A percentile compares a stretch with the other conserved stretches of the same genome.
phyloP scores from a whole-genome alignment of 345 rosid genomes.

The Corymbia maculata region DNA sequence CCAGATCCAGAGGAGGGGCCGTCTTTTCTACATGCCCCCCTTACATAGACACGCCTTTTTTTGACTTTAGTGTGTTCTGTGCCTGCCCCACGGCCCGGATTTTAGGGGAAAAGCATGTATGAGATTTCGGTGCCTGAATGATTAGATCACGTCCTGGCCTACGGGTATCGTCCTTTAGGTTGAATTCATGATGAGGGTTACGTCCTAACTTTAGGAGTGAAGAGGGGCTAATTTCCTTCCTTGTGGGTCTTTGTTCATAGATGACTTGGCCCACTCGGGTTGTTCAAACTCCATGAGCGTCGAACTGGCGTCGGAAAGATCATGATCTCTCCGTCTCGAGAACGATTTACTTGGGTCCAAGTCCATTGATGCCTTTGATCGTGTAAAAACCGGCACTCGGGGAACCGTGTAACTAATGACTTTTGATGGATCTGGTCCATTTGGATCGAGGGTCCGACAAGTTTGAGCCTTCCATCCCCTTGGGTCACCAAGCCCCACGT shows the following conservation, averaged over 20 bases:
- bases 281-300: not conserved
- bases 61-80: not conserved
- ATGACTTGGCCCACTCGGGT: not conserved
- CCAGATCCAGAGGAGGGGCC: not conserved
- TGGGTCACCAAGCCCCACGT: not conserved
- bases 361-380: not conserved
- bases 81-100: not conserved
- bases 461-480: not conserved
- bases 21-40: not conserved
- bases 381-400: not conserved
- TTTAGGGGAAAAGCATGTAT: not conserved
- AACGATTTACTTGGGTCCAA: not conserved
- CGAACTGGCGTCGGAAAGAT: not conserved
- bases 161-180: not conserved
- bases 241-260: not conserved
- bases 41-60: not conserved
- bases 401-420: not conserved
- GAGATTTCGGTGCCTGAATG: not conserved
- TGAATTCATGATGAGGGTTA: not conserved
- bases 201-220: not conserved
- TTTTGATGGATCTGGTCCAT: not conserved
- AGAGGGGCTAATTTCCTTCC: not conserved
- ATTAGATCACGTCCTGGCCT: not conserved
- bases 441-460: not conserved
- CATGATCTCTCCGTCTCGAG: not conserved